Evolutionary conservation across 2,329 filamentous ascomycete genomes (phyloP).

Genomic region (Ophiobolus disseminans): DNA sequence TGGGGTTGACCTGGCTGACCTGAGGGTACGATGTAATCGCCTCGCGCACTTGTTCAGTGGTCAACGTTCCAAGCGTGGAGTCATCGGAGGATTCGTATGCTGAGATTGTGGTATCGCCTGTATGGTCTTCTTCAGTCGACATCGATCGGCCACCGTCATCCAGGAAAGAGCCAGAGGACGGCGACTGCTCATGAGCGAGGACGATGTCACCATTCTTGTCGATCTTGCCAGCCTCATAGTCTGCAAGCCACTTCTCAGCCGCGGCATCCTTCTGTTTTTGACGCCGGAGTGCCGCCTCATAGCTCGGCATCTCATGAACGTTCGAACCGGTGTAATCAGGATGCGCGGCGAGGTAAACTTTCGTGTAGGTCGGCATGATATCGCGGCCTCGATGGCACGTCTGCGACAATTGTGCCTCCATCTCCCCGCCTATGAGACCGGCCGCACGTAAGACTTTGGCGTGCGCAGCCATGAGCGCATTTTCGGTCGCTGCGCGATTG

Average conservation of each 20-base stretch:
- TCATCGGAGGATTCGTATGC: background rate
- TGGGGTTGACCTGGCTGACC: too few relatives aligned
- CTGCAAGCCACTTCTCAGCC: slow-evolving; percentile 17
- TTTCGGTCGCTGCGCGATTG: slow-evolving; percentile 20
- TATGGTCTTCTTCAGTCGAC: background rate
- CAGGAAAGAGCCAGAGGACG: too few relatives aligned
- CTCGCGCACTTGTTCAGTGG: too few relatives aligned
- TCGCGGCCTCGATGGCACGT: slow-evolving; percentile 18
- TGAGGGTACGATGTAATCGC: too few relatives aligned
- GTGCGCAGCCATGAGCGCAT: slow-evolving; percentile 19
- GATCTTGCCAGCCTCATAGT: slow-evolving; percentile 24
- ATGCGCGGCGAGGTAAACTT: slow-evolving; percentile 17
- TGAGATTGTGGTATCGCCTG: background rate
- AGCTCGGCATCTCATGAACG: slow-evolving; percentile 14
- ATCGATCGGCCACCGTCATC: too few relatives aligned
- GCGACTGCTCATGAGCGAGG: background rate
- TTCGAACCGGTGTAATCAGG: slow-evolving; percentile 12
- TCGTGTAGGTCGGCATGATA: slow-evolving; percentile 15
- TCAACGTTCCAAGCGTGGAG: background rate
- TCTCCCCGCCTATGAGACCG: slow-evolving; percentile 17
- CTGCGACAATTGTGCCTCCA: slow-evolving; percentile 19
- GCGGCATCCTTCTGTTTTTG: slow-evolving; percentile 20
- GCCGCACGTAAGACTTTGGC: slow-evolving; percentile 5
- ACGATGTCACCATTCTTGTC: slow-evolving; percentile 23
- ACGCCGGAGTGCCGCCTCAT: slow-evolving; percentile 16